A percentile compares a stretch with the other conserved stretches of the same genome.
These are phyloP conservation scores for Gastrolobium villosum DNA, from an alignment of 306 rosid genomes.

Conservation along the genomic window DNA sequence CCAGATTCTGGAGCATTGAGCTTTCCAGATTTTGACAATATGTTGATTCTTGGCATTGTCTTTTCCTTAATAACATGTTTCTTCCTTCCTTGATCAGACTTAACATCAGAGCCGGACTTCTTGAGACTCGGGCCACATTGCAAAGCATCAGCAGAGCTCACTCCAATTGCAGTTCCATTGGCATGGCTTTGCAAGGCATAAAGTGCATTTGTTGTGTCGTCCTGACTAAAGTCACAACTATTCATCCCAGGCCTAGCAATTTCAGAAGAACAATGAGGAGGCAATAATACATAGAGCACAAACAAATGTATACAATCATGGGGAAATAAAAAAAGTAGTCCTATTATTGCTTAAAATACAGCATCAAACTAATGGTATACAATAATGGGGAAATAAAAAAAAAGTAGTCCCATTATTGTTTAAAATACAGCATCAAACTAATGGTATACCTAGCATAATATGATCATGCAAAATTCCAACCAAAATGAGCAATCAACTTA, in stretches of 20 bases:
- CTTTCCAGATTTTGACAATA: conserved; percentile 50
- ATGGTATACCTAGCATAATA: conserved; percentile 38
- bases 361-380: too few relatives aligned
- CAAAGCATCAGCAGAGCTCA: conserved; percentile 44
- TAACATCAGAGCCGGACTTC: conserved; percentile 47
- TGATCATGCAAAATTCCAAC: conserved; percentile 35
- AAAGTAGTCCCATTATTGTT: conserved; percentile 29
- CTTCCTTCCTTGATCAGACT: conserved; percentile 62
- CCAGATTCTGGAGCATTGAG: conserved; percentile 49
- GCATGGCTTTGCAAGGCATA: conserved; percentile 57
- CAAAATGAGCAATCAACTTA: conserved; percentile 67
- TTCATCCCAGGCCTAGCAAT: conserved; percentile 84
- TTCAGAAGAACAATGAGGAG: conserved; percentile 47
- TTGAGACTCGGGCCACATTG: conserved; percentile 53
- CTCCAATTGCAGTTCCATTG: conserved; percentile 55
- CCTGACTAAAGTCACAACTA: conserved; percentile 72
- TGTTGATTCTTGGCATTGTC: conserved; percentile 49
- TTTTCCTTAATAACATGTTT: conserved; percentile 55
- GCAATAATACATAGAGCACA: conserved; percentile 31
- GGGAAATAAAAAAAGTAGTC: too few relatives aligned
- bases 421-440: conserved; percentile 23
- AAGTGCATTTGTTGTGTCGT: conserved; percentile 73
- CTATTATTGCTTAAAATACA: too few relatives aligned
- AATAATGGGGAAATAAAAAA: neutral
- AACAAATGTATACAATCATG: conserved; percentile 28